Base-by-base conservation (phyloP, 306 rosid genomes). In the Vigna nakashimae region DNA sequence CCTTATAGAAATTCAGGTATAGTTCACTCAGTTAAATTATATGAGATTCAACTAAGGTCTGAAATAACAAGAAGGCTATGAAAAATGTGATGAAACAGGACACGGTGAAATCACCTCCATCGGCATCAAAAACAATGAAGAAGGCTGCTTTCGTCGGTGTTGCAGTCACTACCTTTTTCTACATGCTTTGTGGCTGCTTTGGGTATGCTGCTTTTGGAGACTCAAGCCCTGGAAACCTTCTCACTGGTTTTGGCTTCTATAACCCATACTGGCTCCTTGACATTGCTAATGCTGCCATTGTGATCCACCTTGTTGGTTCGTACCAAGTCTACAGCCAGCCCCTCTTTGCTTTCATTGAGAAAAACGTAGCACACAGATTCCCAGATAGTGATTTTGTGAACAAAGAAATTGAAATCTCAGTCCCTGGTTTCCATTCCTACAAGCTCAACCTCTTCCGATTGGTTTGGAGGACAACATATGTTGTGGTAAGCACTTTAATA, bases 1-100 rank as follows among this genome's bases (percentile, higher is more conserved):
- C 85, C 93, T 91, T 17, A 85, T 93, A 8, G 97, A 93, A 90
- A 93, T 93, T 86, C 97, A 93, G 93, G 98, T 89, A 76, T 20
- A 34, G 6, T 6, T 51, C 11, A 52, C 40, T 64, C 28, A 15
- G 2, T 10, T 64, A 38, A 45, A 32, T 9, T 9, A 30, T 1
- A 10, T 71, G 13, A 18, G 12, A 51, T 67, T 26, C 16, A 30
- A 12, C 43, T 58, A 2, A 36, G 46, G 38, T 7, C 7, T 26
- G 72, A 60, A 40, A 65, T 63, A 18, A 67, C 38, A 26, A 26
- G 28, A 77, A 55, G 13, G 24, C 45, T 48, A 5, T 43, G 69
- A 17, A n/a, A 20, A 50, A 28, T 45, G 30, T 9, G 24, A 20
- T 76, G 56, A 30, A 76, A 74, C 89, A 91, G 93, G 90, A 92